Evolutionary conservation across 1,284 basidiomycete genomes (phyloP).

Genomic region (Ustilago hordei): DNA sequence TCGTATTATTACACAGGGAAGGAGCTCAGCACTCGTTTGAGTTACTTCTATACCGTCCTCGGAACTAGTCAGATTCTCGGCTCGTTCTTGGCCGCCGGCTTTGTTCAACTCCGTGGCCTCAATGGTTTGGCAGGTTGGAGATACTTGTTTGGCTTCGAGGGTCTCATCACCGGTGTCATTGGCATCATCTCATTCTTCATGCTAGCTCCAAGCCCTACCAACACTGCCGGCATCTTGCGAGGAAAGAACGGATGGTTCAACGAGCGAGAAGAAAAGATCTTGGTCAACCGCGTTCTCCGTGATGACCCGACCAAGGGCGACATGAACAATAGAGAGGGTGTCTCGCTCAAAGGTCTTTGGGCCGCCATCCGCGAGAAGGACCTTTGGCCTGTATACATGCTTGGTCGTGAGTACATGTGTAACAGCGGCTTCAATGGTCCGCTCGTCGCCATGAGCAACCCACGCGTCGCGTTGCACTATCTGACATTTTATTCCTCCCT

Average conservation of each 20-base stretch:
- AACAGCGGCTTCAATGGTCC: not conserved
- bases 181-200: constrained; percentile 21
- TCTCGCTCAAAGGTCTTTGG: constrained; percentile 19
- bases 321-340: constrained; percentile 82
- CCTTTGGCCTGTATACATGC: constrained; percentile 78
- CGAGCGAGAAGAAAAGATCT: constrained; percentile 73
- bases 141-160: constrained; percentile 11
- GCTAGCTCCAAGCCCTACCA: constrained; percentile 43
- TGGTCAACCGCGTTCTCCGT: constrained; percentile 76
- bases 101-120: constrained; percentile 42
- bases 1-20: constrained; percentile 69
- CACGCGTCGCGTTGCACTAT: constrained; percentile 2
- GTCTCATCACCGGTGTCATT: constrained; percentile 9
- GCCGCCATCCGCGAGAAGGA: constrained; percentile 76
- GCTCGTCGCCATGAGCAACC: too few species aligned
- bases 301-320: constrained; percentile 77
- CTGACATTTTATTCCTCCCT: constrained; percentile 18
- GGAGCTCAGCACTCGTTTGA: constrained; percentile 76
- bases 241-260: constrained; percentile 76
- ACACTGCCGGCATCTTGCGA: constrained; percentile 26
- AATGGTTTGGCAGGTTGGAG: constrained; percentile 54
- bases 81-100: constrained; percentile 46
- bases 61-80: constrained; percentile 46
- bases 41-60: constrained; percentile 73
- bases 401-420: constrained; percentile 69